Conservation (phyloP, 345 rosid species). For the Cardamine occulta region DNA sequence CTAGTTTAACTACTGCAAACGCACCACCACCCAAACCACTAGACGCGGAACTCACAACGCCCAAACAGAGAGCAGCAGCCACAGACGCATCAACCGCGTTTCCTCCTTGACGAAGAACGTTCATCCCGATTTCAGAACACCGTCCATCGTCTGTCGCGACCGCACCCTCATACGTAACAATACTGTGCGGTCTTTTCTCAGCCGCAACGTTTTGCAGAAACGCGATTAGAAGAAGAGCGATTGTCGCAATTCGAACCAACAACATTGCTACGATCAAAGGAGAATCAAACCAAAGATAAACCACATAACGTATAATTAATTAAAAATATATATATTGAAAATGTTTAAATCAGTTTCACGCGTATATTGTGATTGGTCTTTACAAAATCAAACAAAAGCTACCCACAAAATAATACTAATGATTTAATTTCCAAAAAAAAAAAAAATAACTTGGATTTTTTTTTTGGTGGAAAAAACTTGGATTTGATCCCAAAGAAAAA, state of each 20-base stretch:
- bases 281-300: constrained; percentile 1
- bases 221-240: constrained; percentile 22
- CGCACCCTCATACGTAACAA: constrained; percentile 47
- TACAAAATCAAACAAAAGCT: not conserved
- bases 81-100: constrained; percentile 65
- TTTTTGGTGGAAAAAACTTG: too few species aligned
- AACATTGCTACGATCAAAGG: not conserved
- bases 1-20: constrained; percentile 50
- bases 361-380: not conserved
- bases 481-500: not conserved
- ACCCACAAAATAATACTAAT: not conserved
- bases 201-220: constrained; percentile 10
- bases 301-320: not conserved
- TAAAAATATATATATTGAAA: not conserved
- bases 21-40: constrained; percentile 73
- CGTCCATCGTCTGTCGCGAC: constrained; percentile 62
- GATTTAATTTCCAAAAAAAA: too few species aligned
- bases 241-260: constrained; percentile 18
- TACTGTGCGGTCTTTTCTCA: constrained; percentile 33
- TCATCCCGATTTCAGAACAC: constrained; percentile 54
- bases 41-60: constrained; percentile 66
- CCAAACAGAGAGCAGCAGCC: constrained; percentile 60
- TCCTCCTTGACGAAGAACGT: constrained; percentile 52
- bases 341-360: not conserved
- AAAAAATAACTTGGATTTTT: too few species aligned